Evolutionary conservation across 352 stramenopile genomes (phyloP).

Genomic region (Phytophthora lateralis): DNA sequence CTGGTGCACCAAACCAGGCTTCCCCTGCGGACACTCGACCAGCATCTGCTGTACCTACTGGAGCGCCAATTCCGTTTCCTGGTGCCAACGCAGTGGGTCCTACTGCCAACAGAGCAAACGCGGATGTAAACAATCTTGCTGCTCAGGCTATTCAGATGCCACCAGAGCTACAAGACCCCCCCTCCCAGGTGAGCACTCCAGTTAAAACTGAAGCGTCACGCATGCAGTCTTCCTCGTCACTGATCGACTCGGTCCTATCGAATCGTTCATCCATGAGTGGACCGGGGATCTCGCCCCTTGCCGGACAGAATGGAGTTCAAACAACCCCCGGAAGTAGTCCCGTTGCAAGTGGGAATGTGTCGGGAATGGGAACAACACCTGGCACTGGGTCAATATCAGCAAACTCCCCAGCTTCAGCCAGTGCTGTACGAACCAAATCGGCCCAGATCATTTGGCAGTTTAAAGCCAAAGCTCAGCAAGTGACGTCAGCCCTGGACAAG

Average conservation of each 20-base stretch:
- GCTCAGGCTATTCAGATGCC: conserved; percentile 82
- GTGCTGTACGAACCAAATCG: conserved; percentile 61
- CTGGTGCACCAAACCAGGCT: conserved; percentile 30
- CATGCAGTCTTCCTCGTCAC: conserved; percentile 36
- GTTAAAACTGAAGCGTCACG: conserved; percentile 37
- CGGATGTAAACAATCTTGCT: conserved; percentile 29
- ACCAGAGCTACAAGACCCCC: conserved; percentile 63
- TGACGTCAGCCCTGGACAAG: conserved; percentile 82
- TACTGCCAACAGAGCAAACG: conserved; percentile 11
- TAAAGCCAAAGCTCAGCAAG: conserved; percentile 74
- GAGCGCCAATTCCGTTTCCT: conserved; percentile 64
- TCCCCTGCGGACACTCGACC: conserved; percentile 26
- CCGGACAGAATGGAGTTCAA: conserved; percentile 31
- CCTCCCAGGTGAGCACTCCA: conserved; percentile 33
- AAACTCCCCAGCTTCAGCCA: conserved; percentile 32
- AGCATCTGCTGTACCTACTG: conserved; percentile 23
- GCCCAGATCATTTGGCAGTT: conserved; percentile 86
- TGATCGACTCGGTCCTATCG: conserved; percentile 53
- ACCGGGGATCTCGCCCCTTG: conserved; percentile 39
- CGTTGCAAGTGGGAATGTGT: conserved; percentile 19
- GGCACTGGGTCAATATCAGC: conserved; percentile 12
- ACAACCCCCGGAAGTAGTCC: conserved; percentile 6
- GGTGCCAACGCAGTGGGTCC: conserved; percentile 49
- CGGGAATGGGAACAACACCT: conserved; percentile 1
- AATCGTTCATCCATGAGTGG: conserved; percentile 47